Percentiles rank a stretch among this genome's conserved stretches.
phyloP scores from a whole-genome alignment of 257 asterid genomes.

The Plantago elongata region DNA sequence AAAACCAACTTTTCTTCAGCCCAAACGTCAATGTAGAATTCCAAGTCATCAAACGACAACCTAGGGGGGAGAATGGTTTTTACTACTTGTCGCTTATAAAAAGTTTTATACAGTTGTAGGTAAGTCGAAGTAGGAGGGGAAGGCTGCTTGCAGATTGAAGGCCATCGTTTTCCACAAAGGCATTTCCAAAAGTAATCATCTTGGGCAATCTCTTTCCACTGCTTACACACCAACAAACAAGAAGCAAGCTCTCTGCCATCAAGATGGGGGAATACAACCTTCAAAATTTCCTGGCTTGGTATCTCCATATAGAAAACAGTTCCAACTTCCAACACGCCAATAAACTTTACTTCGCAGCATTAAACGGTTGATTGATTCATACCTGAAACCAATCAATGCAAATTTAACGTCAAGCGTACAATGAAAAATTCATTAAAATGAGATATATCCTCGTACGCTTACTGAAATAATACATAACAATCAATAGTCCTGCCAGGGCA shows the following conservation, averaged over 20 bases:
- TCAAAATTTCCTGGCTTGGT: constrained; percentile 62
- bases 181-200: constrained; percentile 98
- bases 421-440: not conserved
- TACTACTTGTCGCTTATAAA: constrained; percentile 47
- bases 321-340: not conserved
- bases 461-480: not conserved
- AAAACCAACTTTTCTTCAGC: constrained; percentile 58
- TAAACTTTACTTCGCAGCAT: constrained; percentile 8
- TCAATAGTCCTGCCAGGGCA: not conserved
- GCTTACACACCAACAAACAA: constrained; percentile 76
- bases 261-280: constrained; percentile 83
- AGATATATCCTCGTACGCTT: not conserved
- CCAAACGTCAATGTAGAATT: constrained; percentile 90
- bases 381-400: constrained; percentile 25
- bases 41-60: constrained; percentile 79
- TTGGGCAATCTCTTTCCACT: constrained; percentile 65
- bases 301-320: constrained; percentile 32
- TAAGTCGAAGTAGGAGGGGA: constrained; percentile 65
- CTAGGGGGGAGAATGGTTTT: constrained; percentile 69
- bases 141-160: constrained; percentile 70
- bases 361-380: constrained; percentile 7
- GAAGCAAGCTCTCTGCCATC: constrained; percentile 74
- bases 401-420: not conserved
- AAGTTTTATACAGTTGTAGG: constrained; percentile 50
- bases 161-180: constrained; percentile 83